Percentiles rank a stretch among this genome's conserved stretches.
phyloP scores from a whole-genome alignment of 2,329 filamentous ascomycete species.

The Exophiala lecanii-corni region DNA sequence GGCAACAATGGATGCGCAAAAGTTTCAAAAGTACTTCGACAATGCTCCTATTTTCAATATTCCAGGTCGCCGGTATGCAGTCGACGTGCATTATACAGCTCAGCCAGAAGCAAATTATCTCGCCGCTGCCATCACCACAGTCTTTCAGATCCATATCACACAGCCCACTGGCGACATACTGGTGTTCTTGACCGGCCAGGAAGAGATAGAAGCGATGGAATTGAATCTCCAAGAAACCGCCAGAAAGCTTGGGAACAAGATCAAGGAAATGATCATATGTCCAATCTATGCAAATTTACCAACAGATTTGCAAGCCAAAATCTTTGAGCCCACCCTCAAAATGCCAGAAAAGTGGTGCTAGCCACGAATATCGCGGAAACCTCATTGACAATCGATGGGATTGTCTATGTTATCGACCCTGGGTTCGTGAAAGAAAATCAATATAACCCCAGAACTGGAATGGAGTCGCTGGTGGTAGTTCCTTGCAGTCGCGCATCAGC shows the following conservation, averaged over 20 bases:
- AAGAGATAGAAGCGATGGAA: slow-evolving; percentile 89
- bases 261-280: slow-evolving; percentile 82
- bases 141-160: slow-evolving; percentile 90
- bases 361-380: slow-evolving; percentile 98
- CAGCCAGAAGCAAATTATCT: slow-evolving; percentile 93
- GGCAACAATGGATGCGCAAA: slow-evolving; percentile 89
- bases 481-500: slow-evolving; percentile 89
- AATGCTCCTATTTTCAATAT: slow-evolving; percentile 93
- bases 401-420: slow-evolving; percentile 92
- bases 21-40: slow-evolving; percentile 88
- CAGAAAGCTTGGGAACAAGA: slow-evolving; percentile 75
- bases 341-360: slow-evolving; percentile 82
- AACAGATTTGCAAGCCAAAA: slow-evolving; percentile 83
- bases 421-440: slow-evolving; percentile 95
- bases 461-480: slow-evolving; percentile 86
- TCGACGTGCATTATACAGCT: slow-evolving; percentile 86
- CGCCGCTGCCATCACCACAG: slow-evolving; percentile 82
- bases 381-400: slow-evolving; percentile 89
- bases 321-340: slow-evolving; percentile 90
- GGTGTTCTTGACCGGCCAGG: slow-evolving; percentile 91
- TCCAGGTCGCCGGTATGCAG: slow-evolving; percentile 80
- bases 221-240: slow-evolving; percentile 80
- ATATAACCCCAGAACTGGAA: slow-evolving; percentile 85
- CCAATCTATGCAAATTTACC: slow-evolving; percentile 94
- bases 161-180: slow-evolving; percentile 83